Base-by-base conservation (phyloP, 768 basidiomycete genomes). In the Lactarius vividus region DNA sequence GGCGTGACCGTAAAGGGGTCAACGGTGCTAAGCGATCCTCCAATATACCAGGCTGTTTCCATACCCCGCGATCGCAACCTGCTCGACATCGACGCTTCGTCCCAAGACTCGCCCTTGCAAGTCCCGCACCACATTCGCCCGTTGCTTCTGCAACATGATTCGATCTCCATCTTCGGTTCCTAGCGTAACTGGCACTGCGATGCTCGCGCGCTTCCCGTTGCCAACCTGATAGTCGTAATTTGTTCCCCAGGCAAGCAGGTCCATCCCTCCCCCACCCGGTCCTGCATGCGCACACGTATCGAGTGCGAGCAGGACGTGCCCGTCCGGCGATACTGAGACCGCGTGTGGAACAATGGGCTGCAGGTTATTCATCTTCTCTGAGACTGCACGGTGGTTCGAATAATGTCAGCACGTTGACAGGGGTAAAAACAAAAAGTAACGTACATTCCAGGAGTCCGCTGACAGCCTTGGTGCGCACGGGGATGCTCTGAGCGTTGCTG, bases 361-460 rank as follows among this genome's bases (percentile, higher is more conserved):
- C 65, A 91, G 78, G n/a, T 79, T 77, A 63, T 82, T 77, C 15
- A 79, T 80, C 28, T 77, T 74, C 65, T 94, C 92, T 74, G 86
- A 85, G 71, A 86, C 92, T 94, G 74, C 40, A n/a, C 9, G 13
- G 7, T 15, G n/a, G 16, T 8, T 61, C 26, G 31, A 11, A 65
- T 26, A 11, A 65, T 26, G 65, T 52, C 55, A 62, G 49, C 15
- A 52, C 31, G 28, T 33, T 46, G 55, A 53, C 37, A 61, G n/a
- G 39, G 31, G n/a, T 6, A 52, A 37, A 37, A 37, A 59, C 64
- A 33, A 15, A 26, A 18, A 58, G n/a, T 37, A 37, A 73, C 90
- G 78, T 72, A 93, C 92, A 96, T 82, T 96, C 93, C n/a, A 83
- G 77, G 29, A 96, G 78, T 13, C 92, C 92, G 72, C 92, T 94